Conservation (phyloP, 2,329 filamentous ascomycete genomes). For the Coleophoma eucalyptorum region DNA sequence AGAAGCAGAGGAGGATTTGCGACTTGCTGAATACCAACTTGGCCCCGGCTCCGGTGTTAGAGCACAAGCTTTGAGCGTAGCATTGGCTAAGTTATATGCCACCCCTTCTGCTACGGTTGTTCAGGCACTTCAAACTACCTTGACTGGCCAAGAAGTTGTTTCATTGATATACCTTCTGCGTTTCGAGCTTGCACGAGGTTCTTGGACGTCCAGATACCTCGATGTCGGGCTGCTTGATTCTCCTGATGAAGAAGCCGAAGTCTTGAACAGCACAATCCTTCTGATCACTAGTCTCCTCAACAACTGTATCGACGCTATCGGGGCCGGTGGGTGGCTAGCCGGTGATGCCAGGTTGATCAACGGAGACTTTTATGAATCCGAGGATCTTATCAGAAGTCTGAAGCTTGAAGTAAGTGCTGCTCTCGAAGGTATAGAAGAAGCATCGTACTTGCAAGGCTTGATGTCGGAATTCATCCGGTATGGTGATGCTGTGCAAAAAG, state of each 20-base stretch:
- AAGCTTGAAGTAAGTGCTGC: conserved; percentile 67
- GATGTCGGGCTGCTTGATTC: conserved; percentile 49
- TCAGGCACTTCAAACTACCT: conserved; percentile 56
- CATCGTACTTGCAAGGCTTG: conserved; percentile 58
- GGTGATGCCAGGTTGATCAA: conserved; percentile 49
- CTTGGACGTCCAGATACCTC: conserved; percentile 71
- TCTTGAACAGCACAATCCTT: conserved; percentile 64
- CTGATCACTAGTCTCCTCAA: conserved; percentile 70
- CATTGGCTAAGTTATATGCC: conserved; percentile 65
- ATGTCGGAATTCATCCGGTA: conserved; percentile 65
- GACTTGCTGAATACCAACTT: conserved; percentile 64
- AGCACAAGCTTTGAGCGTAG: conserved; percentile 60
- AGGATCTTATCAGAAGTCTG: conserved; percentile 62
- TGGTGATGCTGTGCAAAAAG: conserved; percentile 31
- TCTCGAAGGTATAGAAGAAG: conserved; percentile 69
- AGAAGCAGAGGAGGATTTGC: conserved; percentile 60
- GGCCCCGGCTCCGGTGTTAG: conserved; percentile 60
- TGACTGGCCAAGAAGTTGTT: conserved; percentile 65
- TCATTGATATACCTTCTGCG: conserved; percentile 70
- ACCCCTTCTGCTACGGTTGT: conserved; percentile 60
- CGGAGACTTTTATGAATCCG: conserved; percentile 46
- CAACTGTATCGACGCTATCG: conserved; percentile 72
- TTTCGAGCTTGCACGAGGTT: conserved; percentile 68
- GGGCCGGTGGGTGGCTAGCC: conserved; percentile 69
- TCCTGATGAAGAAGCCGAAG: conserved; percentile 40